phyloP scores from a whole-genome alignment of 768 basidiomycete genomes.

The Trametes cingulata region DNA sequence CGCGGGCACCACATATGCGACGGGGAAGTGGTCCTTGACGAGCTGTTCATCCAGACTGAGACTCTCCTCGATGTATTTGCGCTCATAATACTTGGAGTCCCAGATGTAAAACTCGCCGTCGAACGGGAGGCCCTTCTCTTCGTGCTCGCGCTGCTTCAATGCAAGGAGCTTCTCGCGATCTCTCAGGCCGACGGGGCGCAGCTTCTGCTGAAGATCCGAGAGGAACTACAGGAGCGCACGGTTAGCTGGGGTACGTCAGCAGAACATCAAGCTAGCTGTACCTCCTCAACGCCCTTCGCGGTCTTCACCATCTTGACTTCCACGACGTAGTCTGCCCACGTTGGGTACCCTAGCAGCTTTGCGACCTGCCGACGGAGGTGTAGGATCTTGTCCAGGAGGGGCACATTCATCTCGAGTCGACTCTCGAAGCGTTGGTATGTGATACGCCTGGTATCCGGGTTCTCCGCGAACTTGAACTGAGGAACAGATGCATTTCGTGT shows the following conservation, averaged over 20 bases:
- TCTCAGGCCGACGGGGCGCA: conserved; percentile 68
- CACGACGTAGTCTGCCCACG: conserved; percentile 82
- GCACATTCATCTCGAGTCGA: conserved; percentile 68
- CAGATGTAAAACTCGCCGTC: conserved; percentile 78
- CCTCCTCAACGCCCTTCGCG: conserved; percentile 58
- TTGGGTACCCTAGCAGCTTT: conserved; percentile 66
- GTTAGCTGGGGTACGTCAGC: not conserved
- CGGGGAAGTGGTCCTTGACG: conserved; percentile 89
- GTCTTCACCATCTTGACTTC: conserved; percentile 87
- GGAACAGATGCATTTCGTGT: no score
- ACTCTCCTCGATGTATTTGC: conserved; percentile 62
- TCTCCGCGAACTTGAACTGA: conserved; percentile 78
- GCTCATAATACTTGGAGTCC: conserved; percentile 81
- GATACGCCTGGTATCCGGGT: conserved; percentile 62
- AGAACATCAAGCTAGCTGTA: conserved; percentile 21
- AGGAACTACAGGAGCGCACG: conserved; percentile 62
- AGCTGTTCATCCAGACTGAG: conserved; percentile 72
- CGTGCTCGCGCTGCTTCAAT: conserved; percentile 75
- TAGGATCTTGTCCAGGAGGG: conserved; percentile 64
- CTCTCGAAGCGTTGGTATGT: conserved; percentile 70
- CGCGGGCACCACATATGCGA: conserved; percentile 75
- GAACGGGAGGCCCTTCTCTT: conserved; percentile 56
- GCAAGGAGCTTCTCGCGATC: conserved; percentile 69
- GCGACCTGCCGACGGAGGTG: conserved; percentile 71
- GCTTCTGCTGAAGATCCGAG: conserved; percentile 68